These are phyloP conservation scores for Mycena crocata DNA, from an alignment of 768 basidiomycete genomes.

Conservation along the genomic window DNA sequence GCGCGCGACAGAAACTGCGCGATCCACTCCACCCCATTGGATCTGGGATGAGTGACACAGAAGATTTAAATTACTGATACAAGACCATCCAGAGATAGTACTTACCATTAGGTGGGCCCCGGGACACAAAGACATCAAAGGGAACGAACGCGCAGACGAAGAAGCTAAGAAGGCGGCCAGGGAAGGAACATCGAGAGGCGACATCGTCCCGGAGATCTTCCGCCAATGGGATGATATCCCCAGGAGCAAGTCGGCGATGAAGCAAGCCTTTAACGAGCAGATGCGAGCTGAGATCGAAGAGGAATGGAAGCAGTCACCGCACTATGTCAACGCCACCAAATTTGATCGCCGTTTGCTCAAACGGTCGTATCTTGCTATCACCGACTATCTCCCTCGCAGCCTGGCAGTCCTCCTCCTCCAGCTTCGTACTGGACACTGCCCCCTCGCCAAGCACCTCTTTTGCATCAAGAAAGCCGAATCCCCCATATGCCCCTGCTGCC, in stretches of 20 bases:
- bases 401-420: conserved; percentile 42
- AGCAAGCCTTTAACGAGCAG: background rate
- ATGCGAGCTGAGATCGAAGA: background rate
- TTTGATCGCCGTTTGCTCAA: background rate
- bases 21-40: background rate
- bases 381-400: conserved; percentile 17
- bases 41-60: no score
- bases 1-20: background rate
- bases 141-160: conserved; percentile 35
- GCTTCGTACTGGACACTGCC: conserved; percentile 44
- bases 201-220: background rate
- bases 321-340: background rate
- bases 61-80: background rate
- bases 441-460: conserved; percentile 43
- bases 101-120: conserved; percentile 34
- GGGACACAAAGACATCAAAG: conserved; percentile 32
- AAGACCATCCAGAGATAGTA: background rate
- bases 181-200: no score
- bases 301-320: background rate
- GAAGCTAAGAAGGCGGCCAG: conserved; percentile 33
- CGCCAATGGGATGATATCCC: conserved; percentile 3
- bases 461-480: conserved; percentile 30
- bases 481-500: conserved; percentile 33
- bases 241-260: background rate
- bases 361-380: background rate